Conservation (phyloP, 495 filamentous ascomycete species). For the Aspergillus egyptiacus region DNA sequence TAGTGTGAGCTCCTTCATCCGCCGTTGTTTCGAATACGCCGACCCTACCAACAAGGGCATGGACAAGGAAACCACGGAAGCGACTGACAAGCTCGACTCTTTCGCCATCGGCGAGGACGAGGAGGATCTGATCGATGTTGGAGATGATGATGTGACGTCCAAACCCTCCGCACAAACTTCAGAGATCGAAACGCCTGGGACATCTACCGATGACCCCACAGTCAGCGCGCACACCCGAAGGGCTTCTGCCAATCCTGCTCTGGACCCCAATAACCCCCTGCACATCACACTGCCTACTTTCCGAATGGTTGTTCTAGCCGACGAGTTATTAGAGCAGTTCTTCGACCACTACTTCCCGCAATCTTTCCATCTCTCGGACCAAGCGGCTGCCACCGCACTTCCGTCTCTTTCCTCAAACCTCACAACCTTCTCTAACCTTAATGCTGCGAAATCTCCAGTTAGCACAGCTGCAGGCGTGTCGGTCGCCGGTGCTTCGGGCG, state of each 20-base stretch:
- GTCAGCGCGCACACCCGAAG: constrained; percentile 16
- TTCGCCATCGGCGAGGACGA: constrained; percentile 79
- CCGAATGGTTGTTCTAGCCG: constrained; percentile 95
- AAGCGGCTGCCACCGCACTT: constrained; percentile 39
- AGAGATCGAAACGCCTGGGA: constrained; percentile 9
- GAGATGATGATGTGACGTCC: constrained; percentile 27
- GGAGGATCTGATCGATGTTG: constrained; percentile 63
- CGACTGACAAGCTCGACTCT: constrained; percentile 47
- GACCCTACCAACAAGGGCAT: constrained; percentile 66
- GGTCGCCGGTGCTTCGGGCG: constrained; percentile 42
- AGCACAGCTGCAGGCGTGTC: constrained; percentile 34
- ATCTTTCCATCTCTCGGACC: constrained; percentile 61
- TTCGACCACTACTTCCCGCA: constrained; percentile 78
- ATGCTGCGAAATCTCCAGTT: constrained; percentile 38
- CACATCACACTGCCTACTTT: constrained; percentile 97
- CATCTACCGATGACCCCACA: constrained; percentile 4
- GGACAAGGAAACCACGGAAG: constrained; percentile 22
- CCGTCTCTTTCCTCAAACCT: constrained; percentile 68
- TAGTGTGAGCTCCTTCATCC: constrained; percentile 90
- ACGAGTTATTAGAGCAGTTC: constrained; percentile 91
- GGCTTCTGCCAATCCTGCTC: constrained; percentile 68
- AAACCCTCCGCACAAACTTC: constrained; percentile 16
- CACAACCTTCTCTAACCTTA: constrained; percentile 71
- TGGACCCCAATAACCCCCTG: constrained; percentile 86
- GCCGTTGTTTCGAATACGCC: constrained; percentile 95